Evolutionary conservation across 2,329 filamentous ascomycete species (phyloP).

Genomic region (Fusarium sublunatum): DNA sequence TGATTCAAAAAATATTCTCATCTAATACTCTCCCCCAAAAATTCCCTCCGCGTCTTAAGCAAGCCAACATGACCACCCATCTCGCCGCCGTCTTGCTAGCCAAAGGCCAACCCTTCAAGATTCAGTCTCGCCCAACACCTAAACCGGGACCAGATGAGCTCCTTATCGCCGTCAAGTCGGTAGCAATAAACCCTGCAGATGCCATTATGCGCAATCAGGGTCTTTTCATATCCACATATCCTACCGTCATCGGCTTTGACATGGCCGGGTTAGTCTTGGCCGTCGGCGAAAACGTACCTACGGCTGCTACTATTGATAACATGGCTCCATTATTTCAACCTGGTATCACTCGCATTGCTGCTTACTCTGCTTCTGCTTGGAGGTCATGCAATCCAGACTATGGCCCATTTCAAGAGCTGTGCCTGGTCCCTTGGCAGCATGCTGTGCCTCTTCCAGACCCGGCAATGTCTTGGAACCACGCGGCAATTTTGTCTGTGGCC

Average conservation of each 20-base stretch:
- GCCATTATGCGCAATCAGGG: slow-evolving; percentile 55
- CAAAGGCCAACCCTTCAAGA: slow-evolving; percentile 52
- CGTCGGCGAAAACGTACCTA: slow-evolving; percentile 54
- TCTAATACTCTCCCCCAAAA: too few species aligned
- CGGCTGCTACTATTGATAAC: slow-evolving; percentile 15
- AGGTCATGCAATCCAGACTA: slow-evolving; percentile 58
- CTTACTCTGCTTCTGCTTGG: slow-evolving; percentile 56
- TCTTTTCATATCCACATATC: slow-evolving; percentile 55
- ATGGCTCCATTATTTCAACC: slow-evolving; percentile 42
- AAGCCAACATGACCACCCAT: slow-evolving; percentile 52
- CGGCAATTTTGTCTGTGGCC: slow-evolving; percentile 55
- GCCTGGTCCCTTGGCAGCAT: slow-evolving; percentile 57
- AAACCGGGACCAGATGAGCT: slow-evolving; percentile 59
- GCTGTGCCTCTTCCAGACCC: slow-evolving; percentile 50
- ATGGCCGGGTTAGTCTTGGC: slow-evolving; percentile 57
- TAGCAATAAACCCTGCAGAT: slow-evolving; percentile 63
- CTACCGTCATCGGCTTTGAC: slow-evolving; percentile 57
- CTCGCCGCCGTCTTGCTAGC: slow-evolving; percentile 53
- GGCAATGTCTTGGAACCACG: slow-evolving; percentile 53
- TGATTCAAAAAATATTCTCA: too few species aligned
- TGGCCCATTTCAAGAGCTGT: slow-evolving; percentile 59
- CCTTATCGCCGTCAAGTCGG: slow-evolving; percentile 59
- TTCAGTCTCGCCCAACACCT: slow-evolving; percentile 55
- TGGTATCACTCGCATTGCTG: slow-evolving; percentile 53
- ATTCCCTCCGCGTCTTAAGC: too few species aligned